Evolutionary conservation across 352 stramenopile species (phyloP).

Genomic region (Globisporangium alternatum): DNA sequence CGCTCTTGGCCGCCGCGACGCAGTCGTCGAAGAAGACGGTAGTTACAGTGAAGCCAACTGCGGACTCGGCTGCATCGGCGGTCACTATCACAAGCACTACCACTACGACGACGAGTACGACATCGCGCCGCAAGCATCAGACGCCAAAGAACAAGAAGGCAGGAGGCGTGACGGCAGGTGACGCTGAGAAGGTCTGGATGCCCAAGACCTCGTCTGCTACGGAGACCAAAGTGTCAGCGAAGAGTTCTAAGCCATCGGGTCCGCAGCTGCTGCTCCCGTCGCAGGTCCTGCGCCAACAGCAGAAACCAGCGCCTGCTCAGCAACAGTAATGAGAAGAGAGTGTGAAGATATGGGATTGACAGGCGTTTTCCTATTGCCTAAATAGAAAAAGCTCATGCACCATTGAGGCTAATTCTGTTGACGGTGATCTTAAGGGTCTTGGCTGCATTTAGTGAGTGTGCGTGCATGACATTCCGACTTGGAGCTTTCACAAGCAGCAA

Average conservation of each 20-base stretch:
- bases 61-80: neutral
- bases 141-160: constrained; percentile 12
- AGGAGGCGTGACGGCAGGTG: constrained; percentile 1
- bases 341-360: neutral
- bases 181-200: constrained; percentile 28
- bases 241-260: constrained; percentile 16
- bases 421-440: neutral
- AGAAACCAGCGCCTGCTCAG: constrained; percentile 18
- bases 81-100: constrained; percentile 7
- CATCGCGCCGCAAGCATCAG: constrained; percentile 10
- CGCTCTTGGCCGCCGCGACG: constrained; percentile 17
- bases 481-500: neutral
- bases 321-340: constrained; percentile 10
- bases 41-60: neutral
- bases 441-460: neutral
- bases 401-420: constrained; percentile 6
- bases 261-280: constrained; percentile 41
- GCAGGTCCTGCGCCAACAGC: constrained; percentile 49
- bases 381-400: neutral
- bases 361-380: constrained; percentile 1
- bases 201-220: constrained; percentile 25
- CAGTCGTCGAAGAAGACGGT: constrained; percentile 11
- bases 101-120: constrained; percentile 20
- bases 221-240: constrained; percentile 16
- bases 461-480: neutral